Evolutionary conservation across 306 rosid genomes (phyloP), one percentile per base, ranked within the genome.

Genomic region (Acmispon strigosus): DNA sequence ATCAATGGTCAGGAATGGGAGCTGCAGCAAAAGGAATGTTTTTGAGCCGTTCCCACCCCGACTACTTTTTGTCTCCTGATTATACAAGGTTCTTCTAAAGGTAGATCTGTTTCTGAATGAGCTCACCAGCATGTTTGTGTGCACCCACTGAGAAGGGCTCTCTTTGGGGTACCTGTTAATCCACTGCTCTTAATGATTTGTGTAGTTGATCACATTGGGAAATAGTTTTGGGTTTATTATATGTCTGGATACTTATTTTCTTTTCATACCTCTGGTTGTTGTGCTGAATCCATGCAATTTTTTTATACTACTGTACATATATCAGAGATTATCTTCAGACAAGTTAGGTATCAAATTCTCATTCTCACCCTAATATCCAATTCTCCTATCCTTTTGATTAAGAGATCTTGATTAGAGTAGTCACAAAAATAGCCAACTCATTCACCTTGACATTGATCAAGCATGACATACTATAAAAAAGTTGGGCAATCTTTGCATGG

Each of bases 61-160:
- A 36, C 14, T 15, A 47, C 24, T 68, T 42, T n/a, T 15, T 15
- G 16, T 18, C 58, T 39, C 41, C 44, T 51, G 18, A 56, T 63
- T 84, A 62, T 29, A 19, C 36, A 20, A 88, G 96, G 96, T 88
- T 84, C 80, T 79, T 65, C 72, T 90, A 62, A 90, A 87, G 85
- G 80, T 75, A 51, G 98, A 92, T 54, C 98, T 95, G 1, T 92
- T 92, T 73, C 98, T 92, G 65, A 89, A 87, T 81, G 98, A 89
- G 62, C 96, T 92, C 59, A 92, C 96, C 15, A 86, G 89, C 89
- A 89, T 92, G 95, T 88, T 88, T 51, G 93, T 84, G 87, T 86
- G 77, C 39, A 88, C 81, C 82, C 1, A 85, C 82, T 0, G 90
- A 84, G 73, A 84, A 80, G 36, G 96, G 90, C 19, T 84, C 96